Percentiles rank a stretch among this genome's conserved stretches.
Conservation (phyloP, 805 yeast species). For the Jamesozyma spencerorum region DNA sequence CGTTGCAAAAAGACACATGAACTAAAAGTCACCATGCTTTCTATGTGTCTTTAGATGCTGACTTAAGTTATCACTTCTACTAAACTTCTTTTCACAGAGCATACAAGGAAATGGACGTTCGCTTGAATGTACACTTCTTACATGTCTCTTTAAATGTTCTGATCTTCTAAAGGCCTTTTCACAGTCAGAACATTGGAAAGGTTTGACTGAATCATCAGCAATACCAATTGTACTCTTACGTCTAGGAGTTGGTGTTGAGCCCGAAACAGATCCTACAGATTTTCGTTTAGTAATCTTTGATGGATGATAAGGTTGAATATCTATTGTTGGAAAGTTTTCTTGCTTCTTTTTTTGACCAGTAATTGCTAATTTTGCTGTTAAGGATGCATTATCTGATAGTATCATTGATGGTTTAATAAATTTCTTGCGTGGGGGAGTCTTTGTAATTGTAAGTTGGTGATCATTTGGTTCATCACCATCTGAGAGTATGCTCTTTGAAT, state of each 20-base stretch:
- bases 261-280: slow-evolving; percentile 4
- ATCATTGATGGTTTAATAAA: slow-evolving; percentile 27
- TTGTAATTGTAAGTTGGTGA: not conserved
- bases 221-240: slow-evolving; percentile 10
- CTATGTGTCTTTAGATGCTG: slow-evolving; percentile 54
- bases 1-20: too few species aligned
- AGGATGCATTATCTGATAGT: slow-evolving; percentile 21
- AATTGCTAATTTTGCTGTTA: slow-evolving; percentile 22
- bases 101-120: slow-evolving; percentile 53
- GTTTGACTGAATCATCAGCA: slow-evolving; percentile 26
- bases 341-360: slow-evolving; percentile 12
- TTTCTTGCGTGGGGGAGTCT: slow-evolving; percentile 4
- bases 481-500: not conserved
- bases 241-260: slow-evolving; percentile 3
- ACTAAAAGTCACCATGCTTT: slow-evolving; percentile 29
- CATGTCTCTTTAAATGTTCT: slow-evolving; percentile 61
- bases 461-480: not conserved
- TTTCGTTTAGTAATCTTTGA: slow-evolving; percentile 9
- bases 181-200: slow-evolving; percentile 34
- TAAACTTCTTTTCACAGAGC: slow-evolving; percentile 51
- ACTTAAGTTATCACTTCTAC: slow-evolving; percentile 57
- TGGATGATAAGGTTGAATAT: slow-evolving; percentile 6
- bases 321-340: slow-evolving; percentile 10
- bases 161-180: slow-evolving; percentile 46
- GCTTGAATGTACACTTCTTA: slow-evolving; percentile 55